Evolutionary conservation across 768 basidiomycete species (phyloP).

Genomic region (Xerocomus potaroensis): DNA sequence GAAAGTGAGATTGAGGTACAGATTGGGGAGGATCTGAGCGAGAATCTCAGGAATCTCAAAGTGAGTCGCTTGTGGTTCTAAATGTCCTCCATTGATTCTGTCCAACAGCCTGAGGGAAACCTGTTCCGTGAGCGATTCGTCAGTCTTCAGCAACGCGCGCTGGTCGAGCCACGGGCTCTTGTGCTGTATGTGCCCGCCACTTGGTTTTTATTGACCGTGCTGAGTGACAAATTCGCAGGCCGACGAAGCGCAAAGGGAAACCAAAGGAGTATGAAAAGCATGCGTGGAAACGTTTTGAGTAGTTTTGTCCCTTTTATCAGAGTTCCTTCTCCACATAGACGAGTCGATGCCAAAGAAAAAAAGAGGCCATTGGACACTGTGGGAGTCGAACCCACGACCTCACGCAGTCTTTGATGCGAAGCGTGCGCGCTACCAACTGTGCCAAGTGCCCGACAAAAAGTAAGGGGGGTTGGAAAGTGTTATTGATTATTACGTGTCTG

Average conservation of each 20-base stretch:
- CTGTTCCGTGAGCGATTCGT: constrained; percentile 86
- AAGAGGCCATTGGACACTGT: constrained; percentile 20
- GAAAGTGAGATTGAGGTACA: constrained; percentile 75
- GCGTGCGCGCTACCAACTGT: constrained; percentile 60
- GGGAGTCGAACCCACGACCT: constrained; percentile 59
- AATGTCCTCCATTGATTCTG: not conserved
- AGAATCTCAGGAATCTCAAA: constrained; percentile 80
- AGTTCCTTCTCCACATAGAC: too few relatives aligned
- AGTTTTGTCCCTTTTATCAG: too few relatives aligned
- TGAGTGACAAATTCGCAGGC: constrained; percentile 11
- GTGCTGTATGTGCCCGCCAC: constrained; percentile 52
- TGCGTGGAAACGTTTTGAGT: constrained; percentile 72
- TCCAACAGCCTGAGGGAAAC: constrained; percentile 81
- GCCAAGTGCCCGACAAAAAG: constrained; percentile 43
- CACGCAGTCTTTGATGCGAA: constrained; percentile 47
- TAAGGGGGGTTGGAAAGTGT: too few relatives aligned
- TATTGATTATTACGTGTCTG: too few relatives aligned
- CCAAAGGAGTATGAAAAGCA: constrained; percentile 73
- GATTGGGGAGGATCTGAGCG: constrained; percentile 84
- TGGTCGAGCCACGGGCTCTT: constrained; percentile 82
- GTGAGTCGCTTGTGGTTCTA: constrained; percentile 36
- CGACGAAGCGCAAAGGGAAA: constrained; percentile 36
- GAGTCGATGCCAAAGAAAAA: too few relatives aligned
- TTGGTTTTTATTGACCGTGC: not conserved
- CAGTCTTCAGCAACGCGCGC: constrained; percentile 81